These are phyloP conservation scores for Shiraia bambusicola DNA, from an alignment of 2,329 filamentous ascomycete species.

Conservation along the genomic window DNA sequence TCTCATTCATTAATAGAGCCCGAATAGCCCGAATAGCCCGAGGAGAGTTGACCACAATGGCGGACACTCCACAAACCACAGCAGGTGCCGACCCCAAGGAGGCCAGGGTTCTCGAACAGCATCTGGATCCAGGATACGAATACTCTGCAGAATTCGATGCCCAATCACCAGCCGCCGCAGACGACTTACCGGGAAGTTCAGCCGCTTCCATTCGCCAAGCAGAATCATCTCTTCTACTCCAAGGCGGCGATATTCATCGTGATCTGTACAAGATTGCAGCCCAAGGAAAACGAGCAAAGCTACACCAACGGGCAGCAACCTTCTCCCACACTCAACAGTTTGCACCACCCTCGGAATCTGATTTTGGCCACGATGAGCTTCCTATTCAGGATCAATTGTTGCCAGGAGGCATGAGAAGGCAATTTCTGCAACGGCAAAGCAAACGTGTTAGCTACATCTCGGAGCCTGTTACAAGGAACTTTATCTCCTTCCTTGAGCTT, in stretches of 20 bases:
- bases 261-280: constrained; percentile 75
- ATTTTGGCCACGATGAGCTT: constrained; percentile 40
- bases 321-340: constrained; percentile 59
- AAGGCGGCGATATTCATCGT: constrained; percentile 76
- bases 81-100: constrained; percentile 32
- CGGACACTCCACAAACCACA: constrained; percentile 30
- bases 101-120: constrained; percentile 45
- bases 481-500: constrained; percentile 73
- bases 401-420: constrained; percentile 58
- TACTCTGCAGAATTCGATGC: constrained; percentile 50
- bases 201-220: constrained; percentile 22
- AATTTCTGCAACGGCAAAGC: constrained; percentile 51
- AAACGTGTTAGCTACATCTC: constrained; percentile 46
- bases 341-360: constrained; percentile 21
- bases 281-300: constrained; percentile 48
- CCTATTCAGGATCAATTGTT: constrained; percentile 49
- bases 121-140: constrained; percentile 43
- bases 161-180: constrained; percentile 22
- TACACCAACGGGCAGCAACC: constrained; percentile 62
- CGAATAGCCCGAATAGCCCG: neutral
- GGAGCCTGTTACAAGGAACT: constrained; percentile 65
- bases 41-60: constrained; percentile 18
- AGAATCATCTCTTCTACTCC: constrained; percentile 69
- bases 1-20: neutral
- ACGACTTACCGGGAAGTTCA: constrained; percentile 25